These are phyloP conservation scores for Stevia rebaudiana DNA, from an alignment of 140 eudicot genomes.

Conservation along the genomic window DNA sequence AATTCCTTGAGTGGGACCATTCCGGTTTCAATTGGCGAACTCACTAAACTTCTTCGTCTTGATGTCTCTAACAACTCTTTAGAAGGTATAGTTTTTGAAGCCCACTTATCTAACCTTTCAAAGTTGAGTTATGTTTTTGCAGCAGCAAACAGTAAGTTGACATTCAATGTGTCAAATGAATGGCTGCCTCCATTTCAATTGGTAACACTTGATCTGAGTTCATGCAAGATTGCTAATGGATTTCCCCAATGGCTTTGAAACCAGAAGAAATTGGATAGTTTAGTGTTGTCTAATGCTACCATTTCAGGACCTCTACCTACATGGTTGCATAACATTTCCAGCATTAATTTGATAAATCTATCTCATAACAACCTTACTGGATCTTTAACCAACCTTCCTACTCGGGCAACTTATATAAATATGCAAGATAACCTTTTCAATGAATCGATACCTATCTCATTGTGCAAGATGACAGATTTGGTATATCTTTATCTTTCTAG, in stretches of 20 bases:
- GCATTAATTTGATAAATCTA: background rate
- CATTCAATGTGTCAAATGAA: background rate
- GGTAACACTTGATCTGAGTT: background rate
- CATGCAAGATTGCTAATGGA: background rate
- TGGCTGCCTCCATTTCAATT: background rate
- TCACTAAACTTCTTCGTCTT: background rate
- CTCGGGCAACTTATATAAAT: background rate
- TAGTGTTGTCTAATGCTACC: background rate
- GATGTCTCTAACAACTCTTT: background rate
- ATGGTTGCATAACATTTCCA: background rate
- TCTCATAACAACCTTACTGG: conserved; percentile 7
- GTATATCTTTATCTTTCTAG: conserved; percentile 2
- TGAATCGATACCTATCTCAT: background rate
- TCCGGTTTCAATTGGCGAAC: background rate
- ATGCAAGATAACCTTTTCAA: conserved; percentile 4
- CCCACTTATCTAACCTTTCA: background rate
- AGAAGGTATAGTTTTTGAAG: background rate
- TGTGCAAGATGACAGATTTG: background rate
- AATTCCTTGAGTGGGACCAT: background rate
- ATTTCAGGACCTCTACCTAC: background rate
- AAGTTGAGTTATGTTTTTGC: background rate
- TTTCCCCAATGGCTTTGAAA: conserved; percentile 2
- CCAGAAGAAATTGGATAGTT: background rate
- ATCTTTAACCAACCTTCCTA: background rate
- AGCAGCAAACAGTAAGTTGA: background rate